A percentile compares a stretch with the other conserved stretches of the same genome.
Conservation (phyloP, 2,329 filamentous ascomycete genomes). For the Stagonosporopsis rhizophila region DNA sequence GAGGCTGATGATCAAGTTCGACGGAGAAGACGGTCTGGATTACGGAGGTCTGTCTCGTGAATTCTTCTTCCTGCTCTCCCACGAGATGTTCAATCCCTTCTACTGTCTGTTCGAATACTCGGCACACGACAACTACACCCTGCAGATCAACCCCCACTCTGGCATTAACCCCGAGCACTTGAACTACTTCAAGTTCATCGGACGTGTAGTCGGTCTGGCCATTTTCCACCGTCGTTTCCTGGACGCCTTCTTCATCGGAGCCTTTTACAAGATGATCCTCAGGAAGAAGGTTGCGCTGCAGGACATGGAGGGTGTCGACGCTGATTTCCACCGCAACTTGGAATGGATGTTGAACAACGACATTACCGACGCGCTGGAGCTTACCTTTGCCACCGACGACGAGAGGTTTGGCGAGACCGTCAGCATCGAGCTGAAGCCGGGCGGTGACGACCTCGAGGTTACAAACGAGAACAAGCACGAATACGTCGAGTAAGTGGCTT, state of each 20-base stretch:
- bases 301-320: constrained; percentile 99
- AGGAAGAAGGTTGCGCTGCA: constrained; percentile 89
- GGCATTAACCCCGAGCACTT: constrained; percentile 99
- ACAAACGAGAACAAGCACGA: constrained; percentile 99
- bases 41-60: constrained; percentile 96
- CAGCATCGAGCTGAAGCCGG: constrained; percentile 91
- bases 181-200: constrained; percentile 99
- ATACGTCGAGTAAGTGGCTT: constrained; percentile 80
- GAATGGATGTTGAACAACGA: constrained; percentile 99
- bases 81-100: constrained; percentile 99
- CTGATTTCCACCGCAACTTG: constrained; percentile 94
- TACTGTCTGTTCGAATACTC: constrained; percentile 99
- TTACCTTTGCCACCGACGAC: constrained; percentile 96
- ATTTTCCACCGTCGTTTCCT: constrained; percentile 98
- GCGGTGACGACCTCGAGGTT: constrained; percentile 89
- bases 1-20: constrained; percentile 98
- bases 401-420: constrained; percentile 95
- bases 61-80: constrained; percentile 98
- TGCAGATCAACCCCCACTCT: constrained; percentile 99
- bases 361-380: constrained; percentile 91
- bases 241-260: constrained; percentile 98
- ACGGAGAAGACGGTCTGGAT: constrained; percentile 96
- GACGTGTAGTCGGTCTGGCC: constrained; percentile 91
- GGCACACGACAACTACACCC: constrained; percentile 98
- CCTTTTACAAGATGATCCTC: constrained; percentile 99